Conservation (phyloP, 1,139 yeast species). For the Nakaseomyces bracarensis region DNA sequence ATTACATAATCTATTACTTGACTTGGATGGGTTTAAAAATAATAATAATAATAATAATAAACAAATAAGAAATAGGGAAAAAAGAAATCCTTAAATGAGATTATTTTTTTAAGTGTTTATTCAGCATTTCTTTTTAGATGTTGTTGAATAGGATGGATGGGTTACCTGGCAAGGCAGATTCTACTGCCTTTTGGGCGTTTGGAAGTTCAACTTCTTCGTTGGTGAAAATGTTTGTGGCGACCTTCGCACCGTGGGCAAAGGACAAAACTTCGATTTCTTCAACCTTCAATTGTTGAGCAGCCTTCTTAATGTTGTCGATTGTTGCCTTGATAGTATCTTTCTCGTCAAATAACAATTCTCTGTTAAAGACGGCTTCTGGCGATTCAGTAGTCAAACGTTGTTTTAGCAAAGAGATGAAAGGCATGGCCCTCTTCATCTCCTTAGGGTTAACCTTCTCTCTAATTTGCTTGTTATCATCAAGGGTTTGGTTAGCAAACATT, state of each 20-base stretch:
- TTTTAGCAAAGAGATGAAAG: constrained; percentile 79
- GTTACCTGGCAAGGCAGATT: constrained; percentile 83
- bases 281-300: constrained; percentile 50
- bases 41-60: no score
- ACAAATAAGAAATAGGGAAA: no score
- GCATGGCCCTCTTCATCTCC: constrained; percentile 96
- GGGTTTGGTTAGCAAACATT: constrained; percentile 54
- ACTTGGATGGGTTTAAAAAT: no score
- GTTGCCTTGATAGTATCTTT: constrained; percentile 51
- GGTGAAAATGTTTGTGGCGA: constrained; percentile 57
- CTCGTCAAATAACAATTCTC: constrained; percentile 80
- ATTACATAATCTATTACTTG: no score
- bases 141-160: constrained; percentile 81
- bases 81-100: no score
- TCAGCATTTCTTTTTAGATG: no score
- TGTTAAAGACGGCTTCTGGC: constrained; percentile 72
- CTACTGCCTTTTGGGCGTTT: constrained; percentile 60
- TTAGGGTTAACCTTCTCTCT: constrained; percentile 56
- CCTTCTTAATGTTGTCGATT: constrained; percentile 49
- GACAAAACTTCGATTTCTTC: constrained; percentile 51
- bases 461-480: constrained; percentile 54
- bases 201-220: constrained; percentile 64
- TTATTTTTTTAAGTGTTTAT: no score
- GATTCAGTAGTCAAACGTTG: constrained; percentile 61
- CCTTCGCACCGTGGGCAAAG: constrained; percentile 49